Evolutionary conservation across 208 protist genomes (phyloP).

Genomic region (Blechomonas ayalai): DNA sequence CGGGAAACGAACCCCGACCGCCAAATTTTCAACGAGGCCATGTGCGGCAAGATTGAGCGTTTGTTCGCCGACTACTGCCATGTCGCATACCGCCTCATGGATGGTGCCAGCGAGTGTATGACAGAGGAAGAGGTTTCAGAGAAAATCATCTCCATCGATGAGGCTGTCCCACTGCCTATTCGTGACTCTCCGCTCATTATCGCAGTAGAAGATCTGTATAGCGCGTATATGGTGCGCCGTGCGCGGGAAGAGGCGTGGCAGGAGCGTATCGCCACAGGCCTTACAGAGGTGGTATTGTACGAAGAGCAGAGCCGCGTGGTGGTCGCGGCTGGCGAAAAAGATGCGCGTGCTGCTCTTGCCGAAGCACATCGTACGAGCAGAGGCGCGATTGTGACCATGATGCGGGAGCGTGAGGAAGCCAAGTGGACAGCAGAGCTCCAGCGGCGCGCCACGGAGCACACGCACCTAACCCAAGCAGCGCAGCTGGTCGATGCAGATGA

Average conservation of each 20-base stretch:
- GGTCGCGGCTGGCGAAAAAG: constrained; percentile 37
- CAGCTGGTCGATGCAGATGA: constrained; percentile 1
- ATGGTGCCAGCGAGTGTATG: too few relatives aligned
- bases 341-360: constrained; percentile 6
- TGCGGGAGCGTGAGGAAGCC: constrained; percentile 12
- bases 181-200: constrained; percentile 19
- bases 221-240: constrained; percentile 25
- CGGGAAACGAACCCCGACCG: constrained; percentile 69
- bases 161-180: too few relatives aligned
- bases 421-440: constrained; percentile 18
- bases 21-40: constrained; percentile 87
- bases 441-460: constrained; percentile 27
- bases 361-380: constrained; percentile 15
- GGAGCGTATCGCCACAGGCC: constrained; percentile 34
- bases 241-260: constrained; percentile 58
- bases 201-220: constrained; percentile 26
- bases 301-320: constrained; percentile 24
- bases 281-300: constrained; percentile 41
- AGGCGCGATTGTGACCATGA: constrained; percentile 8
- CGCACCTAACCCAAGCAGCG: neutral
- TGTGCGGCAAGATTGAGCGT: constrained; percentile 78
- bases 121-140: too few relatives aligned
- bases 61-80: constrained; percentile 43
- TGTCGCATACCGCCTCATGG: too few relatives aligned
- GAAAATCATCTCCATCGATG: too few relatives aligned